A percentile compares a stretch with the other conserved stretches of the same genome.
Evolutionary conservation across 805 yeast species (phyloP).

Genomic region (Kockiozyma suomiensis): DNA sequence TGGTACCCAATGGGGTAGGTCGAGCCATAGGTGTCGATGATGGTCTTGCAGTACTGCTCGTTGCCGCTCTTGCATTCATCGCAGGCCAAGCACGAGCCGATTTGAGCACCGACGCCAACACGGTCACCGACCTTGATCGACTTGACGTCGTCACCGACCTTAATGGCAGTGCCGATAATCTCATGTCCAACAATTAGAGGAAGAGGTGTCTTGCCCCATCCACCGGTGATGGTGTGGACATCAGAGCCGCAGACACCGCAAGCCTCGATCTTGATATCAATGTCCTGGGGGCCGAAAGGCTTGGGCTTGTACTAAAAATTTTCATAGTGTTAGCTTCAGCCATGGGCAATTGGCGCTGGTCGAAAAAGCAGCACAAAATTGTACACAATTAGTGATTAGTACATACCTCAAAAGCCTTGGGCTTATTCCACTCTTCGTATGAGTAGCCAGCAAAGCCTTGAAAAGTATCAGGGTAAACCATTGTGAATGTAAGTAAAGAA

Average conservation of each 20-base stretch:
- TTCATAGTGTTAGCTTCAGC: too few relatives aligned
- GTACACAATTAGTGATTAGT: background rate
- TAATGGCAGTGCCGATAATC: conserved; percentile 40
- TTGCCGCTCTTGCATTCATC: conserved; percentile 55
- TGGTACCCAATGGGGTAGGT: conserved; percentile 41
- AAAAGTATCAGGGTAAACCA: conserved; percentile 57
- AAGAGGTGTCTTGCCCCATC: conserved; percentile 50
- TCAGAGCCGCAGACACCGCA: conserved; percentile 65
- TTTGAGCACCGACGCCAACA: conserved; percentile 78
- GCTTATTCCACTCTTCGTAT: conserved; percentile 33
- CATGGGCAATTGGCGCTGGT: too few relatives aligned
- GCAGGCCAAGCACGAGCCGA: conserved; percentile 64
- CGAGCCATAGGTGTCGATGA: conserved; percentile 56
- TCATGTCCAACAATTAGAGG: conserved; percentile 56
- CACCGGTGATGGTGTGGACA: conserved; percentile 53
- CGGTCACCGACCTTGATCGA: conserved; percentile 64
- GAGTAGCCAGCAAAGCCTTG: conserved; percentile 57
- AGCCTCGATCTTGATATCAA: conserved; percentile 47
- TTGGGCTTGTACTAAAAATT: conserved; percentile 38
- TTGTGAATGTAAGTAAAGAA: conserved; percentile 32
- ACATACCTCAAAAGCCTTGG: conserved; percentile 29
- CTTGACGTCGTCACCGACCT: conserved; percentile 59
- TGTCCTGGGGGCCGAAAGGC: conserved; percentile 39
- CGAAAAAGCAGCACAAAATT: too few relatives aligned
- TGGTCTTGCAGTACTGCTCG: conserved; percentile 57